phyloP scores from a whole-genome alignment of 768 basidiomycete genomes.

The Kwoniella sp. region DNA sequence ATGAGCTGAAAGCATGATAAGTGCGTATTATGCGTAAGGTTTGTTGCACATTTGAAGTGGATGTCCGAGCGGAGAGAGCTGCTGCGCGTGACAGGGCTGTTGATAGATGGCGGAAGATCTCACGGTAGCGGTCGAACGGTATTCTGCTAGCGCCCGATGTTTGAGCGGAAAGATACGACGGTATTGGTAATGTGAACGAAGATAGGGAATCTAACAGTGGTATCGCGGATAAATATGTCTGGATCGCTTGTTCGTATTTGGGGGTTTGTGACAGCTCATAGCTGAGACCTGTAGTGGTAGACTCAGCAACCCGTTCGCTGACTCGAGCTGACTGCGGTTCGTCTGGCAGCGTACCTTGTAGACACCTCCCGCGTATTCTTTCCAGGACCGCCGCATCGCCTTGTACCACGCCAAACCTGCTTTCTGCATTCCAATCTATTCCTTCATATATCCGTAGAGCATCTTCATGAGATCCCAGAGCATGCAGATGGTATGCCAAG shows the following conservation, averaged over 20 bases:
- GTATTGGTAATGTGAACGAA: slow-evolving; percentile 22
- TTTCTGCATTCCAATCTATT: slow-evolving; percentile 25
- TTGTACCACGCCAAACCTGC: slow-evolving; percentile 54
- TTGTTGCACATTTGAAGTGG: slow-evolving; percentile 9
- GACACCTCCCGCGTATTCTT: slow-evolving; percentile 71
- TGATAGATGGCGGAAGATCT: slow-evolving; percentile 85
- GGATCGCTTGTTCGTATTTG: slow-evolving; percentile 33
- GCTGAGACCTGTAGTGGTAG: slow-evolving; percentile 67
- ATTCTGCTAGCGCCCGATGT: slow-evolving; percentile 36
- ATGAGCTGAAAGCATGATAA: slow-evolving; percentile 56
- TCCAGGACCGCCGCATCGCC: slow-evolving; percentile 71
- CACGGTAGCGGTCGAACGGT: slow-evolving; percentile 67
- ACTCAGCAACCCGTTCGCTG: not conserved
- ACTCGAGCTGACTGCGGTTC: not conserved
- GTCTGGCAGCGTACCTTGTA: slow-evolving; percentile 65
- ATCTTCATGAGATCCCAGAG: slow-evolving; percentile 66
- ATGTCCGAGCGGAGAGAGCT: slow-evolving; percentile 64
- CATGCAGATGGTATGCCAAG: slow-evolving; percentile 79
- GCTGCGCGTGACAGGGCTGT: slow-evolving; percentile 78
- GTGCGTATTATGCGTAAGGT: slow-evolving; percentile 50
- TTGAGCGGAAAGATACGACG: slow-evolving; percentile 30
- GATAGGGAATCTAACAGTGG: slow-evolving; percentile 33
- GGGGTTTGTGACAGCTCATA: slow-evolving; percentile 59
- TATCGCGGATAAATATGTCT: slow-evolving; percentile 40
- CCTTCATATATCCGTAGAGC: slow-evolving; percentile 60